Evolutionary conservation across 2,329 filamentous ascomycete species (phyloP).

Genomic region (Huntiella savannae): DNA sequence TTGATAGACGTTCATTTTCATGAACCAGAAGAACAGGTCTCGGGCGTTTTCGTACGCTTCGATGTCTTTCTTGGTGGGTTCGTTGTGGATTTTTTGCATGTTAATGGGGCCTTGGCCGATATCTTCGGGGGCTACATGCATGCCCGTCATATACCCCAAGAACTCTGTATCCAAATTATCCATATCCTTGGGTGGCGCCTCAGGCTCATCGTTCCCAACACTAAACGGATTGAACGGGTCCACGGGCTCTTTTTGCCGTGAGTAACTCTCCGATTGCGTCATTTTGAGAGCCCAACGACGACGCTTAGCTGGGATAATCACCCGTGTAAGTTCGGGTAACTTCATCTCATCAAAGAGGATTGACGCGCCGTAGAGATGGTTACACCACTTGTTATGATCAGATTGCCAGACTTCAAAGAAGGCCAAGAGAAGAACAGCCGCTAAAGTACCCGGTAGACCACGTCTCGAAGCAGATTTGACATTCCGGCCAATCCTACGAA

Average conservation of each 20-base stretch:
- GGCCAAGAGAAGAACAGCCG: constrained; percentile 65
- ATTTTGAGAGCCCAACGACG: constrained; percentile 20
- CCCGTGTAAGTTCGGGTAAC: constrained; percentile 50
- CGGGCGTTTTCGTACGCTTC: constrained; percentile 63
- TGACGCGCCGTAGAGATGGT: constrained; percentile 68
- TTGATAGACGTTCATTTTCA: constrained; percentile 84
- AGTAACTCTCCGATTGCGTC: constrained; percentile 16
- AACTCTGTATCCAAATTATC: constrained; percentile 25
- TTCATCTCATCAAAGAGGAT: constrained; percentile 71
- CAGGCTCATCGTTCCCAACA: constrained; percentile 12
- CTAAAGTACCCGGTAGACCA: constrained; percentile 63
- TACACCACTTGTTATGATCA: constrained; percentile 91
- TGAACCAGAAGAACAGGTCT: constrained; percentile 92
- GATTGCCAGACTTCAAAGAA: constrained; percentile 93
- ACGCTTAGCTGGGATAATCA: constrained; percentile 45
- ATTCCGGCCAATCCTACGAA: constrained; percentile 58
- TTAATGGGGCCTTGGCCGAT: constrained; percentile 20
- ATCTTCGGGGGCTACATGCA: constrained; percentile 20
- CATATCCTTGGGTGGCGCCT: constrained; percentile 16
- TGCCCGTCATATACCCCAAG: constrained; percentile 24
- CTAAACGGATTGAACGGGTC: constrained; percentile 15
- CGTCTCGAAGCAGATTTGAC: constrained; percentile 51
- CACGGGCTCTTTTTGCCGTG: constrained; percentile 11
- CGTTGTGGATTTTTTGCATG: constrained; percentile 20
- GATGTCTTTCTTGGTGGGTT: constrained; percentile 42